Evolutionary conservation across 73 alveolate species (phyloP), one percentile per base, ranked within the genome.

Genomic region (Stentor roeselii): DNA sequence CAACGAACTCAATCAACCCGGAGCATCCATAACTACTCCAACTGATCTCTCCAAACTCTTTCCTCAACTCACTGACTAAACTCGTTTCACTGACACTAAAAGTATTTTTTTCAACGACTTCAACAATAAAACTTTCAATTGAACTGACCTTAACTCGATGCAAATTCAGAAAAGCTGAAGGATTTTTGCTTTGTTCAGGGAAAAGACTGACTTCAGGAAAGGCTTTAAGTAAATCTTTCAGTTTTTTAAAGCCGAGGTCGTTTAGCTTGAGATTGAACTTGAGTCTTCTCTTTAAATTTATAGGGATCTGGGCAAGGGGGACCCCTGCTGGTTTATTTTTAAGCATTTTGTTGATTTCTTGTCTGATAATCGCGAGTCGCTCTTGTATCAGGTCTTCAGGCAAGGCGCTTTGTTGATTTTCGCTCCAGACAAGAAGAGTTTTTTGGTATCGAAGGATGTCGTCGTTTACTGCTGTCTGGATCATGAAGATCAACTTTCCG

Each of bases 401-500:
- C 1, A 27, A 3, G 75, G 77, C 83, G 75, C 84, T 90, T 31
- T 87, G 89, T 15, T 82, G 82, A 3, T 86, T 41, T 3, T 87
- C 32, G 0, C 92, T 78, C 91, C 91, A 90, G 3, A 90, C 84
- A 3, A 90, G 88, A 15, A 90, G 80, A 35, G 96, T 88, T 85
- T 90, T 87, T 36, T 90, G 89, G 67, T 91, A 91, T 36, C 96
- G 61, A 6, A 91, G 59, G 36, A 91, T 61, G 75, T 91, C 94
- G 30, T 91, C 94, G 42, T 88, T 85, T 36, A 91, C 88, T 3
- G 96, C 96, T 42, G 83, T 37, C 87, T 91, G 86, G 30, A 91
- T 89, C 80, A 91, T 82, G 59, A 86, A 83, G 3, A 90, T 85
- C 50, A 91, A 59, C 40, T 84, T 84, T 30, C 96, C 96, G 1